Conservation (phyloP, 23 red algal species). For the Chondrus crispus region DNA sequence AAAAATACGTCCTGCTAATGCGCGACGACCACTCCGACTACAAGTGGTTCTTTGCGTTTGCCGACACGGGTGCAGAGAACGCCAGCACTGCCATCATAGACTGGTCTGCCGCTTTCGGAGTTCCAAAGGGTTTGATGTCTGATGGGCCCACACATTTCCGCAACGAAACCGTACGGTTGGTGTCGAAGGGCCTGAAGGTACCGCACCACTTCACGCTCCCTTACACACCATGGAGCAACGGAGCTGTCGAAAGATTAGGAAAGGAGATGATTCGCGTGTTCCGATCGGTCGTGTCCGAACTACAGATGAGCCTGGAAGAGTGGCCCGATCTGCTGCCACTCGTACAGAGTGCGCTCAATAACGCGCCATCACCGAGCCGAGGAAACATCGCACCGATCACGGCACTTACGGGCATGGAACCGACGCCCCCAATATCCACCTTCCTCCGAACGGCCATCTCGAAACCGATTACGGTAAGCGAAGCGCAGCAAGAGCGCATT, state of each 20-base stretch:
- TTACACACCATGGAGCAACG: background rate
- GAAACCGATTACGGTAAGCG: background rate
- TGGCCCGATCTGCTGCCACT: background rate
- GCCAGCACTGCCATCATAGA: background rate
- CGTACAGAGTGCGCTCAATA: background rate
- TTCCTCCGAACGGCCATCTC: background rate
- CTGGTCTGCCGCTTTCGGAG: background rate
- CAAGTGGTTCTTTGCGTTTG: background rate
- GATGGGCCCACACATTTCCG: background rate
- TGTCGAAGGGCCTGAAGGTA: background rate
- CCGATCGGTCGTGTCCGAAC: background rate
- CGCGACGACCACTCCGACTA: background rate
- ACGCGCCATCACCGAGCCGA: background rate
- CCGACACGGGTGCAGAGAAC: background rate
- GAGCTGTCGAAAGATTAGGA: background rate
- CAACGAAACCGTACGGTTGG: background rate
- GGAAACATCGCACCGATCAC: background rate
- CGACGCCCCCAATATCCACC: background rate
- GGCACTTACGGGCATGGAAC: background rate
- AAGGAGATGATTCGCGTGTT: background rate
- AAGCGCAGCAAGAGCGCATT: background rate
- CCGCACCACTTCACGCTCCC: background rate
- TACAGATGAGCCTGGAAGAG: background rate
- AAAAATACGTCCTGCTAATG: background rate
- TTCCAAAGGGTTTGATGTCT: background rate